A percentile compares a stretch with the other conserved stretches of the same genome.
Conservation (phyloP, 495 filamentous ascomycete genomes). For the Hyaloscypha variabilis region DNA sequence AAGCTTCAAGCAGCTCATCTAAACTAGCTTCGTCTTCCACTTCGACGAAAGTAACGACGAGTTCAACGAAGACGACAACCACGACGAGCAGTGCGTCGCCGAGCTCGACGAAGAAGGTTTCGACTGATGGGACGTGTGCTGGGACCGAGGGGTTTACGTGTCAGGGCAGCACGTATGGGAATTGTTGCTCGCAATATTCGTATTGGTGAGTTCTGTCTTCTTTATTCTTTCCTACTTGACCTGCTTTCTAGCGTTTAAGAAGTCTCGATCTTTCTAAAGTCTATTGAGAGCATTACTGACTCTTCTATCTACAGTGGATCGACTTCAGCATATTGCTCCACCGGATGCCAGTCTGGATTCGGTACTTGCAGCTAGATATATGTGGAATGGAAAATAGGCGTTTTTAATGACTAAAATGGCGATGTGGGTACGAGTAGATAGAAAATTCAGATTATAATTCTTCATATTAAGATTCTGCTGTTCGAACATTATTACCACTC, state of each 20-base stretch:
- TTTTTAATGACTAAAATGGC: neutral
- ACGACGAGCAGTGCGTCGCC: neutral
- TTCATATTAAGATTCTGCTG: no score
- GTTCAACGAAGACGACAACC: slow-evolving; percentile 4
- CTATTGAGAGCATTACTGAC: slow-evolving; percentile 1
- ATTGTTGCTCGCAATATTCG: slow-evolving; percentile 16
- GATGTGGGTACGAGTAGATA: no score
- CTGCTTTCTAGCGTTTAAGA: no score
- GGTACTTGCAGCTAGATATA: neutral
- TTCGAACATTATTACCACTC: no score
- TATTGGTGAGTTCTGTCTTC: neutral
- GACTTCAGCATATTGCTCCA: neutral
- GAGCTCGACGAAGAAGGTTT: neutral
- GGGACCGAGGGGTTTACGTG: slow-evolving; percentile 12
- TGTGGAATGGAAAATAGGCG: neutral
- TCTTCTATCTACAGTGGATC: neutral
- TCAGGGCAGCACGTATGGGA: slow-evolving; percentile 14
- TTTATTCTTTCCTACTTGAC: no score
- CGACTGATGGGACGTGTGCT: slow-evolving; percentile 18
- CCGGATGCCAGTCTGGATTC: neutral
- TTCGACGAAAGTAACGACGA: slow-evolving; percentile 9
- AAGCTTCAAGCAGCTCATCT: neutral
- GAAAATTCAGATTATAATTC: no score
- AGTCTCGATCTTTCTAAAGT: neutral
- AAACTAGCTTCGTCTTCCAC: slow-evolving; percentile 13